Conservation (phyloP, 2,329 filamentous ascomycete species). For the Arthrobotrys sphaeroides region DNA sequence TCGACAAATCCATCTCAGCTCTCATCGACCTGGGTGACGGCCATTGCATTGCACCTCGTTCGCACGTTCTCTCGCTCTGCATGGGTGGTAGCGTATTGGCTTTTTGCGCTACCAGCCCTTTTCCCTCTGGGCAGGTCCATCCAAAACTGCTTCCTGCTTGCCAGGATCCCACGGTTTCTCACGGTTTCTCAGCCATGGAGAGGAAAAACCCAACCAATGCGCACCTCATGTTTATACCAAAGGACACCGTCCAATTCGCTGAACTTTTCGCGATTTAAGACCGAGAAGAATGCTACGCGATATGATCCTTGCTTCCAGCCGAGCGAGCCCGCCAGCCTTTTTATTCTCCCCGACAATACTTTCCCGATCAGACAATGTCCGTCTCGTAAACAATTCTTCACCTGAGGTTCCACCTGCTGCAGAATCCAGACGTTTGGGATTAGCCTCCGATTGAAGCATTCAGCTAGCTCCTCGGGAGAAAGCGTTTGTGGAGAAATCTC, state of each 20-base stretch:
- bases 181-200: no score
- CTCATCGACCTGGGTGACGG: background rate
- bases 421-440: background rate
- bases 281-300: constrained; percentile 13
- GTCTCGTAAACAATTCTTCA: background rate
- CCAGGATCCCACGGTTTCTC: background rate
- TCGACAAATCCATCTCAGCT: background rate
- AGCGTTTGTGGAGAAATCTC: constrained; percentile 14
- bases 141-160: no score
- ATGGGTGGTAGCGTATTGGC: no score
- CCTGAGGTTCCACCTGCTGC: background rate
- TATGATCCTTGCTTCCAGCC: constrained; percentile 12
- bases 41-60: background rate
- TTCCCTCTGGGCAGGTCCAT: no score
- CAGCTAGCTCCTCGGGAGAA: background rate
- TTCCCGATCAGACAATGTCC: background rate
- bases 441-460: background rate
- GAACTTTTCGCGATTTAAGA: constrained; percentile 7
- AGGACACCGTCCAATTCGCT: background rate
- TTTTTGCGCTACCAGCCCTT: no score
- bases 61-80: no score
- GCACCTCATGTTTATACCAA: background rate
- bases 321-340: constrained; percentile 7
- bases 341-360: background rate
- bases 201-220: background rate